phyloP scores from a whole-genome alignment of 345 rosid genomes.

The Pistacia integerrima region DNA sequence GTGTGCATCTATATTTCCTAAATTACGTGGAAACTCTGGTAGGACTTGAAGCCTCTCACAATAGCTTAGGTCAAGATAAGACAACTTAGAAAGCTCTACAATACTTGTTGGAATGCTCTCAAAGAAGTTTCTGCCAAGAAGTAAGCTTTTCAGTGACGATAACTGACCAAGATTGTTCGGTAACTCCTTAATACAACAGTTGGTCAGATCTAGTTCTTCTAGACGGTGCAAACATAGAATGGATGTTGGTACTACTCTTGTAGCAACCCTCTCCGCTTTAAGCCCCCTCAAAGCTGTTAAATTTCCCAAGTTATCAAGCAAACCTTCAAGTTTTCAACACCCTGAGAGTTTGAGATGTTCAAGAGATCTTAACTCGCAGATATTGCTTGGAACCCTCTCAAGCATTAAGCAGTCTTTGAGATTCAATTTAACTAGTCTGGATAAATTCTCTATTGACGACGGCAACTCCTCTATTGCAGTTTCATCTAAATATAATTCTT shows the following conservation, averaged over 20 bases:
- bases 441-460: too few species aligned
- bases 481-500: slow-evolving; percentile 14
- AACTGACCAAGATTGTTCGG: slow-evolving; percentile 32
- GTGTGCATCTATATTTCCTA: slow-evolving; percentile 14
- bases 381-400: slow-evolving; percentile 27
- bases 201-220: slow-evolving; percentile 26
- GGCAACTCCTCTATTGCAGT: slow-evolving; percentile 30
- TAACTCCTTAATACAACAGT: slow-evolving; percentile 26
- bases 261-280: slow-evolving; percentile 16
- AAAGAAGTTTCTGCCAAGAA: slow-evolving; percentile 35
- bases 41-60: slow-evolving; percentile 37
- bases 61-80: slow-evolving; percentile 11
- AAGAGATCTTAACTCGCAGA: slow-evolving; percentile 24
- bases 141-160: slow-evolving; percentile 20
- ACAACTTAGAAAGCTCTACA: slow-evolving; percentile 26
- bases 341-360: slow-evolving; percentile 31
- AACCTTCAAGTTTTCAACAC: slow-evolving; percentile 27
- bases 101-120: slow-evolving; percentile 30
- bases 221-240: slow-evolving; percentile 30
- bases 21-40: slow-evolving; percentile 33
- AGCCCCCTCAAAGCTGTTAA: slow-evolving; percentile 31
- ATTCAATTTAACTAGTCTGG: neutral
- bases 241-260: slow-evolving; percentile 11
- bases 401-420: slow-evolving; percentile 29
- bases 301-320: slow-evolving; percentile 26